Conservation (phyloP, 2,329 filamentous ascomycete species). For the Colletotrichum orbiculare region DNA sequence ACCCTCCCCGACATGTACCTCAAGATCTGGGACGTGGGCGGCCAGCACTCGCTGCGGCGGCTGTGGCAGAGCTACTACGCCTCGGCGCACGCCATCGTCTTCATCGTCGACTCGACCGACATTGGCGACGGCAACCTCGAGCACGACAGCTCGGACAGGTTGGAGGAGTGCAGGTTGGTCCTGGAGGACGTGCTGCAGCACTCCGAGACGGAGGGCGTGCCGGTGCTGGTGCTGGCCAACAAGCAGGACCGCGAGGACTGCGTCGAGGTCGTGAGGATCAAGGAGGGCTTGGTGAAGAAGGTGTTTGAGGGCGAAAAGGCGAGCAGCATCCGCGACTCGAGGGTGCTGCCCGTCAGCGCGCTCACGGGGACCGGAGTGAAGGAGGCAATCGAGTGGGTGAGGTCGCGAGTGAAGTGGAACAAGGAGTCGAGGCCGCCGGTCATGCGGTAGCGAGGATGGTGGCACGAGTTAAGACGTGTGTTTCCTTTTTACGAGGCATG, state of each 20-base stretch:
- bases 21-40: constrained; percentile 98
- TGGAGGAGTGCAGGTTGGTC: constrained; percentile 90
- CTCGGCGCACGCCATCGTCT: constrained; percentile 95
- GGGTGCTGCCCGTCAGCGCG: constrained; percentile 92
- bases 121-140: constrained; percentile 82
- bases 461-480: not conserved
- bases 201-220: constrained; percentile 89
- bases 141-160: constrained; percentile 63
- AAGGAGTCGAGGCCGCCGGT: constrained; percentile 92
- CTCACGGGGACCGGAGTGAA: constrained; percentile 86
- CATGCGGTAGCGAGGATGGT: constrained; percentile 75
- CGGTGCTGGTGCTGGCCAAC: constrained; percentile 91
- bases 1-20: constrained; percentile 94
- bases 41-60: constrained; percentile 87
- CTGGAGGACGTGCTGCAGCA: constrained; percentile 91
- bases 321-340: constrained; percentile 84
- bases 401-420: constrained; percentile 94
- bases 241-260: constrained; percentile 99
- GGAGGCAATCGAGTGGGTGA: constrained; percentile 97
- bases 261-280: constrained; percentile 96
- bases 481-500: constrained; percentile 25
- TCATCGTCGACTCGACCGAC: constrained; percentile 95
- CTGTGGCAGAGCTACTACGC: constrained; percentile 98
- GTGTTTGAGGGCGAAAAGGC: constrained; percentile 96
- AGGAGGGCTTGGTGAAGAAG: constrained; percentile 94